A percentile compares a stretch with the other conserved stretches of the same genome.
phyloP scores from a whole-genome alignment of 1,284 basidiomycete genomes.

The Marasmius sp. region DNA sequence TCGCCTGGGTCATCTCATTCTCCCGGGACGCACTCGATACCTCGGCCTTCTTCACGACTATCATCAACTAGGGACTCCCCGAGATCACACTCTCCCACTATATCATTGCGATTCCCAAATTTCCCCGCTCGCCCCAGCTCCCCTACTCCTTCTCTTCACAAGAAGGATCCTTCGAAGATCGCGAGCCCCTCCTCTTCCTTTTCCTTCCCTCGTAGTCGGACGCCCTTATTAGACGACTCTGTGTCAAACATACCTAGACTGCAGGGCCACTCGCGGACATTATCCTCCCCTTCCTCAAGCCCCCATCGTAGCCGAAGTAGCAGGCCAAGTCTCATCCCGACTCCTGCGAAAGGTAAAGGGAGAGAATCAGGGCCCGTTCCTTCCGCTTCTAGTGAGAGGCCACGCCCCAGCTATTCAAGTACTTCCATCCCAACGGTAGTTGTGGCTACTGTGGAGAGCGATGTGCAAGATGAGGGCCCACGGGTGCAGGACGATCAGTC shows the following conservation, averaged over 20 bases:
- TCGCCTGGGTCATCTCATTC: neutral
- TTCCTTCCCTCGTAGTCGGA: neutral
- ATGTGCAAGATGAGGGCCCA: neutral
- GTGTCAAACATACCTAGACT: neutral
- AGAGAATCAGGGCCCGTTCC: neutral
- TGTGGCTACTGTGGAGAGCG: neutral
- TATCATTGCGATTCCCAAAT: neutral
- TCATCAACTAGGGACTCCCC: neutral
- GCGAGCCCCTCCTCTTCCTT: neutral
- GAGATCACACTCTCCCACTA: neutral
- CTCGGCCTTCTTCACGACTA: neutral
- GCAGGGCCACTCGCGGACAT: neutral
- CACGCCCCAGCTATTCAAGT: neutral
- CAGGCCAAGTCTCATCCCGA: neutral
- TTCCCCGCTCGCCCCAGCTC: neutral
- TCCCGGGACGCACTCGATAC: neutral
- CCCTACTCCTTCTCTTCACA: neutral
- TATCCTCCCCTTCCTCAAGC: neutral
- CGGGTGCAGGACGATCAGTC: neutral
- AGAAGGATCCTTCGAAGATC: neutral
- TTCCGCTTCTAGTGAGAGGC: neutral
- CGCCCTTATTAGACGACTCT: neutral
- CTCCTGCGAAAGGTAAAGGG: constrained; percentile 12
- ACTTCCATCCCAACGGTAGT: neutral
- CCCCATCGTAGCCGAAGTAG: neutral